Evolutionary conservation across 2,329 filamentous ascomycete species (phyloP).

Genomic region (Penicillium sp.): DNA sequence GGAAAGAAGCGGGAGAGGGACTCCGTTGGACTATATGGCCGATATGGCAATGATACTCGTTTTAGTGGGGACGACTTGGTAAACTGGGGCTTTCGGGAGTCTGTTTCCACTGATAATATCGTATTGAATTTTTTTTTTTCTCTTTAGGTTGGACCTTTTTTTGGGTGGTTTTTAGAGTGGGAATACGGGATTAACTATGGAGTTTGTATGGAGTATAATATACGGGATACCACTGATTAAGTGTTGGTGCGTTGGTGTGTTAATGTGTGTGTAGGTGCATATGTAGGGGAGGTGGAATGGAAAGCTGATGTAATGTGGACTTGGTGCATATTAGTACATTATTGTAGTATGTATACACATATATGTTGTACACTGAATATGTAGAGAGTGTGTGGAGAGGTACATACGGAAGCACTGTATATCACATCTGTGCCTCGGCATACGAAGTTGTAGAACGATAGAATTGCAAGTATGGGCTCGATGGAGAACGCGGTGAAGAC

Average conservation of each 20-base stretch:
- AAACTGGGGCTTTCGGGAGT: neutral
- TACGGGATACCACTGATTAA: neutral
- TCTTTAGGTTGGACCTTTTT: neutral
- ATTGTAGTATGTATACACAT: too few species aligned
- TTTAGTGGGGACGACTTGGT: neutral
- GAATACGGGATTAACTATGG: neutral
- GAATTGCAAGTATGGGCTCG: neutral
- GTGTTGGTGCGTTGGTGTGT: neutral
- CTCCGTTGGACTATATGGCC: neutral
- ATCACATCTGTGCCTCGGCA: conserved; percentile 6
- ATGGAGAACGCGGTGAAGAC: conserved; percentile 2
- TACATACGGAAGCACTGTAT: conserved; percentile 5
- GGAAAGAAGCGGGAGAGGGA: conserved; percentile 3
- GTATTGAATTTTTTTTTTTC: neutral
- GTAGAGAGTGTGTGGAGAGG: neutral
- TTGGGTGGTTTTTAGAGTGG: neutral
- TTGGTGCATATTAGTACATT: neutral
- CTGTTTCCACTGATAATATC: neutral
- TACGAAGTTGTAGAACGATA: neutral
- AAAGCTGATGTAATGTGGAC: neutral
- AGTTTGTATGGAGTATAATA: neutral
- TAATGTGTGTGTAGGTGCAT: neutral
- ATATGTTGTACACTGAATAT: neutral
- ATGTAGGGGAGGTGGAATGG: neutral
- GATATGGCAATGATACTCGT: conserved; percentile 7